Base-by-base conservation (phyloP, 306 rosid species). In the Prunus mira region DNA sequence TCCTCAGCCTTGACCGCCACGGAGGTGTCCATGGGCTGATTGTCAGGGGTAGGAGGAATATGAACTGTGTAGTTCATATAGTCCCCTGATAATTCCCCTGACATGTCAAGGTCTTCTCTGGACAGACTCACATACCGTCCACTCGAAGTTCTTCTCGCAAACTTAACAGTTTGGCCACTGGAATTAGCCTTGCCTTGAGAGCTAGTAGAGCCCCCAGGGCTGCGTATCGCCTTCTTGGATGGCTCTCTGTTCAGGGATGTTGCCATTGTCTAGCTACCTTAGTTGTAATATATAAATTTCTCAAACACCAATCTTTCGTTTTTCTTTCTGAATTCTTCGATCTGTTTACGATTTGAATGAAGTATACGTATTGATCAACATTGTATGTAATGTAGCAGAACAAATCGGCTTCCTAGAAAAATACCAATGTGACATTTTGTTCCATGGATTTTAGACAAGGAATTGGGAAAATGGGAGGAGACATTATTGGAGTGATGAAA, bases 51-150 rank as follows among this genome's bases (percentile, higher is more conserved):
- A 0, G 98, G 89, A 1, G 98, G 97, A 81, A 93, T 91, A 65
- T 91, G 97, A 14, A 93, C 98, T 0, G 97, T 93, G 82, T 93
- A 93, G 78, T 91, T 91, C 87, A 85, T 90, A 47, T 91, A 93
- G 55, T 93, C 97, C 14, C 85, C 90, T 0, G 97, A 86, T 3
- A 84, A 12, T 1, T 93, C 98, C 11, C 88, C 89, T 0, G 97
- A 90, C 90, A 81, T 88, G 51, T 93, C 97, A n/a, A 93, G 84
- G 71, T 93, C 98, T 46, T 93, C 98, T 85, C 89, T 88, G 3
- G 98, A 91, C 4, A 93, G 67, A 73, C 79, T 93, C 2, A 93
- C 96, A 74, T 90, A 90, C 61, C 89, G 82, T 0, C 98, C 98
- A 56, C 98, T 93, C 11, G 97, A 93, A 3, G 98, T 93, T 76